Evolutionary conservation across 164 flowering plant genomes (phyloP), one percentile per base, ranked within the genome.

Genomic region (Vitis labrusca): DNA sequence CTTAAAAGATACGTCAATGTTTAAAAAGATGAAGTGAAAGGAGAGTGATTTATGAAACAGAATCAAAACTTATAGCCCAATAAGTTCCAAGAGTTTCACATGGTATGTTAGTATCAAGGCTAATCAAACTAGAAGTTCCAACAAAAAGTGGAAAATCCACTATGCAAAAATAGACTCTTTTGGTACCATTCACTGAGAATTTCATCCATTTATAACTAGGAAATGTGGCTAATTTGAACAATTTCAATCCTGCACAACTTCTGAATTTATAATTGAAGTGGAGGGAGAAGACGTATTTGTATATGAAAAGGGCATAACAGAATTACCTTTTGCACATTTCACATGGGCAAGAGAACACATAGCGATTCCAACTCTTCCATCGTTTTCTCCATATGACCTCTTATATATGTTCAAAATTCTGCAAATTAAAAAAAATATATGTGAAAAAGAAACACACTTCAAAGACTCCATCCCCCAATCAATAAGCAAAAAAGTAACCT

Each of bases 301-400:
- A 32, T 16, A 58, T 12, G 12, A 19, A 37, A 27, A 44, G 49
- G 13, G 44, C 44, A 16, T 4, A 60, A 27, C 6, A 53, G 48
- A 63, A 55, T 72, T 63, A 89, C 98, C 98, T 83, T 76, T 75
- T 57, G 93, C 94, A 79, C 90, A 89, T 71, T 88, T 84, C 49
- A 80, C 95, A 80, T 82, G 84, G 62, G 97, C 99, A 37, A 92
- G 82, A 47, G 91, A 90, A 76, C 90, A 85, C 92, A 90, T 80
- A 63, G 97, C 92, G 77, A 91, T 76, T 79, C 96, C 97, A 69
- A 83, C 90, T 83, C 94, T 87, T 79, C 95, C 97, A 77, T 94
- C 97, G 56, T 78, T 80, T 65, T 90, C 90, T 64, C 97, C 99
- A 79, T 90, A 88, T 70, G 72, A 58, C 56, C 79, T 85, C 52